A percentile compares a stretch with the other conserved stretches of the same genome.
Conservation (phyloP, 164 flowering plant genomes). For the Vitis labrusca region DNA sequence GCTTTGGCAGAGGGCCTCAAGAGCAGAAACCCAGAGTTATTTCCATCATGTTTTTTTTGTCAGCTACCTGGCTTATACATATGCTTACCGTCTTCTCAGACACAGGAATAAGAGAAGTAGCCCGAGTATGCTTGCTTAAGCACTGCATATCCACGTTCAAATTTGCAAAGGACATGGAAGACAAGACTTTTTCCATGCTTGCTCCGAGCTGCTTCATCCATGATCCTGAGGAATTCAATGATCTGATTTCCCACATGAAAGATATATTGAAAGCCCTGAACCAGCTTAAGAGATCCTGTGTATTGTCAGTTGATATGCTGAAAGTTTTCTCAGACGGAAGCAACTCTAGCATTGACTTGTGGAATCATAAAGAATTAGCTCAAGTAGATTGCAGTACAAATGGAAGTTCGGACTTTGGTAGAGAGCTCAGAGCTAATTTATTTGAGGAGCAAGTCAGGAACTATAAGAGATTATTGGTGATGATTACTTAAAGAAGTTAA, state of each 20-base stretch:
- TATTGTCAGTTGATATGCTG: conserved; percentile 59
- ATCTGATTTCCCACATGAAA: too few relatives aligned
- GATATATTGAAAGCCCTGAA: conserved; percentile 32
- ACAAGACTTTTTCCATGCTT: too few relatives aligned
- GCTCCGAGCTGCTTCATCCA: too few relatives aligned
- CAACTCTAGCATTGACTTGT: conserved; percentile 54
- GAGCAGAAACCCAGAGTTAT: conserved; percentile 38
- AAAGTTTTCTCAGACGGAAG: conserved; percentile 59
- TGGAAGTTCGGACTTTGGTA: conserved; percentile 56
- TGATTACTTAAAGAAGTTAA: too few relatives aligned
- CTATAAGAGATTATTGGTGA: conserved; percentile 10
- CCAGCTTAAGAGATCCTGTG: conserved; percentile 63
- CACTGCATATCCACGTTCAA: too few relatives aligned
- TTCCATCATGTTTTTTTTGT: too few relatives aligned
- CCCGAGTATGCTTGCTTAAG: conserved; percentile 32
- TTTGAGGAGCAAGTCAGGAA: conserved; percentile 65
- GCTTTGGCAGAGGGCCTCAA: conserved; percentile 75
- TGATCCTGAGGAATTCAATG: too few relatives aligned
- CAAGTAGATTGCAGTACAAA: conserved; percentile 66
- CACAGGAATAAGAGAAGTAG: conserved; percentile 77
- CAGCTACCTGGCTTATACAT: conserved; percentile 55
- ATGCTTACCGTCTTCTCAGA: conserved; percentile 75
- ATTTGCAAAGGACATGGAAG: too few relatives aligned
- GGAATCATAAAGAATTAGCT: conserved; percentile 68
- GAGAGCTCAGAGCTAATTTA: conserved; percentile 71